Base-by-base conservation (phyloP, 257 asterid genomes). In the Solanum chilense region DNA sequence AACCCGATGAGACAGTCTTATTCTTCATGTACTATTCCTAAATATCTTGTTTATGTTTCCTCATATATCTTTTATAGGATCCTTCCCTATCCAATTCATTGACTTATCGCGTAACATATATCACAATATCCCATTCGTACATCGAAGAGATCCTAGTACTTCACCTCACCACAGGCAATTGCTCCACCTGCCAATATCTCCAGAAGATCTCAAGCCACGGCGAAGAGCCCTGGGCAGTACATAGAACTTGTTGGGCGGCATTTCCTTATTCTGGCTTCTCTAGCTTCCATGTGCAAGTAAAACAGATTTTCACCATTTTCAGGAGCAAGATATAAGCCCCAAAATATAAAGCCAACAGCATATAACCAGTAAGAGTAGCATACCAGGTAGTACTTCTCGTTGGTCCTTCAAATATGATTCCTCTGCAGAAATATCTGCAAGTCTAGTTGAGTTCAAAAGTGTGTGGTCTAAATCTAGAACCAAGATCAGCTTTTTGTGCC, bases 401-500 rank as follows among this genome's bases (percentile, higher is more conserved):
- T 88, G 94, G 56, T 86, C 92, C 87, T 85, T 87, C 86, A 96
- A 90, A 86, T 91, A 93, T 85, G 71, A 90, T 83, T 96, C 99
- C 64, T 92, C 97, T 78, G 80, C 83, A 31, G 91, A 92, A 47
- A 95, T 89, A 88, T 95, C 97, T 39, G 82, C 16, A 75, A 94
- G 86, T 70, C 94, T 92, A 70, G 95, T 90, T 83, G 99, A 96
- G 86, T 95, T 94, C 15, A 96, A 94, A 81, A 95, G 91, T 5
- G 99, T 96, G 85, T 96, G 99, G 88, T 96, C 99, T 75, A 96
- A 91, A 95, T 96, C 99, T 85, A 96, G 98, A 87, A 96, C 94
- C 92, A 96, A 90, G 89, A 82, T 91, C 33, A 96, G 96, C 80
- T 96, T 96, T 86, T 87, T 95, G 85, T 88, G 87, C 68, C 90